Base-by-base conservation (phyloP, 371 early-diverging fungal species). In the Blastocladiella emersonii region DNA sequence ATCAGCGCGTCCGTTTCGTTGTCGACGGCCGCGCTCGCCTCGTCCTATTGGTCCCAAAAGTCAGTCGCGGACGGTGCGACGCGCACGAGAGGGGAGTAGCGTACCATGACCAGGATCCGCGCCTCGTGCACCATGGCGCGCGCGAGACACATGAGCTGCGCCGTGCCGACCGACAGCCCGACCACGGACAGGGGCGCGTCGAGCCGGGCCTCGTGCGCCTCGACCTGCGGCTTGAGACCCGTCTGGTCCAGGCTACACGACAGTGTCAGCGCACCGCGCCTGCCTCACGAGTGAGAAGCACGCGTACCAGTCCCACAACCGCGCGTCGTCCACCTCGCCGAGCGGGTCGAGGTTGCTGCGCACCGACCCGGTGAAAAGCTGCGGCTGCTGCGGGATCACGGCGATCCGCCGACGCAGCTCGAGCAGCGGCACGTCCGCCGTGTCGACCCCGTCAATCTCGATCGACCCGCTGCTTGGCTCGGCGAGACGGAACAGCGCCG, bases 341-440 rank as follows among this genome's bases (percentile, higher is more conserved):
- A 91, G 86, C 27, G 95, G 94, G 77, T 95, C 95, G 67, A 94
- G 71, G 65, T 87, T 88, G n/a, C 78, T 74, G 32, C 82, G 67
- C 4, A 80, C 53, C 0, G 74, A 76, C 19, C 56, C 56, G 19
- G 56, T 81, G 78, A 93, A 97, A 36, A 96, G 73, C 30, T 92
- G 88, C 17, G 95, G 93, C 63, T 95, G 96, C 74, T 97, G 98
- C 34, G 98, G 95, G 69, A 97, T 95, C 64, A 98, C 93, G 0
- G 89, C 82, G 39, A 88, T 74, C 34, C 83, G 80, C 39, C 85
- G 85, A 62, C 90, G 74, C 65, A 95, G 74, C 67, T 91, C 89
- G 62, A 76, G 75, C 15, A 95, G 74, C 5, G 89, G 88, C 19
- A 95, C 67, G 10, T 74, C 72, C 4, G 85, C 69, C 34, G 94